Evolutionary conservation across 805 yeast species (phyloP), one percentile per base, ranked within the genome.

Genomic region (Myxozyma lipomycoides): DNA sequence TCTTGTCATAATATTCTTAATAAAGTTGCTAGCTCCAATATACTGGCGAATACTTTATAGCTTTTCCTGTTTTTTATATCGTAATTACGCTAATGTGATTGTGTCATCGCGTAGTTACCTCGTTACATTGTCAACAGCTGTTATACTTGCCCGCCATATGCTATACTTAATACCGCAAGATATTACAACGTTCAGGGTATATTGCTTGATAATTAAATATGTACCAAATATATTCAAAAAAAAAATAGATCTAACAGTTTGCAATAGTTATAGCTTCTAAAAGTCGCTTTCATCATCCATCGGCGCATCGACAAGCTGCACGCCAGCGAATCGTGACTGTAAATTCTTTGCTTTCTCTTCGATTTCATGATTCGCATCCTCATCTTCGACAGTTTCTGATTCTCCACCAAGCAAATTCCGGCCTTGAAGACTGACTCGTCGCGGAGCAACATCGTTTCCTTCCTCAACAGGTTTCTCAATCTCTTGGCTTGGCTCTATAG

Each of bases 221-320:
- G 12, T 28, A 7, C 32, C 32, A 28, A 28, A 28, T 28, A 28
- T 28, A 28, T 9, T 9, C 32, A 28, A 28, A 28, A 28, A 28
- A 28, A 28, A 7, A n/a, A n/a, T n/a, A n/a, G n/a, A n/a, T n/a
- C n/a, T n/a, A n/a, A n/a, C n/a, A n/a, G n/a, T n/a, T n/a, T n/a
- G n/a, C n/a, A n/a, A 9, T 28, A 28, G 7, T 28, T 12, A 28
- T 28, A 7, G 32, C 12, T 9, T 37, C 15, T 18, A 28, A 28
- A 9, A 28, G 7, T 28, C 32, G 32, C 32, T 12, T 43, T n/a
- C 35, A n/a, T 50, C 54, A 35, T 26, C 38, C 52, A 51, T 43
- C 18, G 55, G 55, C 32, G 18, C n/a, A 40, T 51, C 55, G 9
- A 46, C 48, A 12, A 51, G 45, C 36, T 41, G 41, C 36, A 46